Evolutionary conservation across 148 eudicot genomes (phyloP).

Genomic region (Heliamphora exappendiculata): DNA sequence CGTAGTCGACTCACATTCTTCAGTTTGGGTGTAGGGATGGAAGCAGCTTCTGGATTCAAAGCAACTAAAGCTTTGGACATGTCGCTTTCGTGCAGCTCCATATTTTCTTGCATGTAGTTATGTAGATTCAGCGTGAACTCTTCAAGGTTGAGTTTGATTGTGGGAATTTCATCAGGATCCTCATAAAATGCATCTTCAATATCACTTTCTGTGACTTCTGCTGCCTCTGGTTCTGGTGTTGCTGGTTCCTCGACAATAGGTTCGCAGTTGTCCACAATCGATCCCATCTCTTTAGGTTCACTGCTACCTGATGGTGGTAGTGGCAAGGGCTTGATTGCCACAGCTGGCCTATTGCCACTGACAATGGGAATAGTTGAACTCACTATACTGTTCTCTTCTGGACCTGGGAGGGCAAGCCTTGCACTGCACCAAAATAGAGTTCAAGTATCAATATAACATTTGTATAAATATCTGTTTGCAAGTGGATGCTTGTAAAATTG

Average conservation of each 20-base stretch:
- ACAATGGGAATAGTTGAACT: constrained; percentile 25
- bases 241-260: constrained; percentile 57
- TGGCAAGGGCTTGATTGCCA: constrained; percentile 23
- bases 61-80: constrained; percentile 49
- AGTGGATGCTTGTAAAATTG: background rate
- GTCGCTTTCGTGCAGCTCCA: constrained; percentile 34
- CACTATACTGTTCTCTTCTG: constrained; percentile 51
- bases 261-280: constrained; percentile 27
- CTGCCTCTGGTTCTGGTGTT: constrained; percentile 37
- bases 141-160: constrained; percentile 37
- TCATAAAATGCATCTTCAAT: constrained; percentile 43
- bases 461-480: background rate
- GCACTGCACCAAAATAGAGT: constrained; percentile 35
- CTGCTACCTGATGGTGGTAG: constrained; percentile 25
- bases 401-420: constrained; percentile 67
- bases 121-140: constrained; percentile 37
- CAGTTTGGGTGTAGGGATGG: constrained; percentile 45
- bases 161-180: constrained; percentile 55
- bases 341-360: constrained; percentile 9
- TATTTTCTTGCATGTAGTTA: constrained; percentile 30
- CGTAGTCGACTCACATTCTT: constrained; percentile 46
- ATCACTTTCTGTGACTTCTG: constrained; percentile 33
- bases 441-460: background rate
- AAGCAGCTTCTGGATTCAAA: constrained; percentile 35
- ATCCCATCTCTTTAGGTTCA: constrained; percentile 10